Percentiles rank a stretch among this genome's conserved stretches.
These are phyloP conservation scores for Lactifluus subvellereus DNA, from an alignment of 768 basidiomycete genomes.

Conservation along the genomic window DNA sequence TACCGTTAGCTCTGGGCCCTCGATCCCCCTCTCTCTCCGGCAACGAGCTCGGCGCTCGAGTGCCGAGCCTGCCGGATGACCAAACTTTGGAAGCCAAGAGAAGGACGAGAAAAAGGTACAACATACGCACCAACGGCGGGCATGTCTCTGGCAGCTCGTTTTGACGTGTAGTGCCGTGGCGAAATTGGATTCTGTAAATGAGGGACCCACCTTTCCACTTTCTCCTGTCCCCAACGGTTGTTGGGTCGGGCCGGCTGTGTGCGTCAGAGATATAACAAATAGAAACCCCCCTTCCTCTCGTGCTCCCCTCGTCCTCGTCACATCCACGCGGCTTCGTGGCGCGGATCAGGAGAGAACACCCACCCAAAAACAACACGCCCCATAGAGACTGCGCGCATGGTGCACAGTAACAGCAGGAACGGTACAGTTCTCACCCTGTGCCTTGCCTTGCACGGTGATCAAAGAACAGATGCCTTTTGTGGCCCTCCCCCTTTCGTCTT, in stretches of 20 bases:
- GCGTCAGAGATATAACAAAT: not conserved
- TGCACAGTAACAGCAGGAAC: not conserved
- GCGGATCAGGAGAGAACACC: not conserved
- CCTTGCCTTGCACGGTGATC: conserved; percentile 11
- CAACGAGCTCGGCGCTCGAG: not conserved
- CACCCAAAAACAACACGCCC: not conserved
- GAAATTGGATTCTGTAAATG: not conserved
- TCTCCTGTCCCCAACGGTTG: not conserved
- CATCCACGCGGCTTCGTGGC: not conserved
- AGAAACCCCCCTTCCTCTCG: not conserved
- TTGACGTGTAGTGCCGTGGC: not conserved
- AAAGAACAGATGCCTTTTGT: not conserved
- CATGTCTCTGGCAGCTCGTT: not conserved
- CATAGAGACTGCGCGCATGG: not conserved
- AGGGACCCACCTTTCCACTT: not conserved
- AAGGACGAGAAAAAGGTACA: not conserved
- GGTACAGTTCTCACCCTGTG: not conserved
- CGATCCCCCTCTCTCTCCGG: not conserved
- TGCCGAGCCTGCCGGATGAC: not conserved
- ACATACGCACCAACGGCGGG: not conserved
- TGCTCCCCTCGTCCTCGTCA: not conserved
- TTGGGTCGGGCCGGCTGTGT: not conserved
- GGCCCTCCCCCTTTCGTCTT: not conserved
- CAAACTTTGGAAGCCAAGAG: not conserved
- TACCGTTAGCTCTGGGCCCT: not conserved